Evolutionary conservation across 352 stramenopile species (phyloP), one percentile per base, ranked within the genome.

Genomic region (Peronospora belbahrii): DNA sequence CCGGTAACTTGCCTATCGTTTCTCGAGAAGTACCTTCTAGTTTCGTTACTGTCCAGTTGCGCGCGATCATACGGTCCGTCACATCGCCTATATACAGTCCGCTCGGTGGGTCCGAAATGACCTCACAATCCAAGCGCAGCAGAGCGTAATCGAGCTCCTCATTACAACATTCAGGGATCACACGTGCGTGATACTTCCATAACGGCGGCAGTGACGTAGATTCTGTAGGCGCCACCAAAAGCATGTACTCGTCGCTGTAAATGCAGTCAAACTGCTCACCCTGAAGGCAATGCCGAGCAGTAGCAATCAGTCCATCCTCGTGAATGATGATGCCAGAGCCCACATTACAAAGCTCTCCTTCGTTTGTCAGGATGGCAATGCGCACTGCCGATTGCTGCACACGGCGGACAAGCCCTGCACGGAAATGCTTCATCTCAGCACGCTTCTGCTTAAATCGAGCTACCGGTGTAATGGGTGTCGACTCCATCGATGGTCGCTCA

Each of bases 81-180:
- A 93, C 79, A 42, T 93, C 82, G 11, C 82, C 82, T 67, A 93
- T 83, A 69, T 93, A 93, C 18, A 93, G 61, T n/a, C 82, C 82
- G 50, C 82, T 89, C 15, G 79, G 72, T 6, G 82, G 82, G 49
- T 93, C 79, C 33, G 82, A 93, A 35, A 89, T 82, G 30, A 93
- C 75, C 37, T 93, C 82, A 22, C 75, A 84, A 52, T 91, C 77
- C 41, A 93, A 86, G 19, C 77, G 77, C 10, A 93, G 59, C 18
- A 93, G 52, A 10, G 82, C 82, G 37, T 89, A 89, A 42, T 93
- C 82, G 13, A 93, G 52, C 10, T 90, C 82, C 42, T 89, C 82
- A 38, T 93, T 77, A 36, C 76, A 89, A 55, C 76, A 89, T 50
- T 93, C 76, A 0, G 82, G 79, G 31, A 93, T 86, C 20, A 74